phyloP scores from a whole-genome alignment of 176 grass and related monocot genomes.

The Melocanna baccifera region DNA sequence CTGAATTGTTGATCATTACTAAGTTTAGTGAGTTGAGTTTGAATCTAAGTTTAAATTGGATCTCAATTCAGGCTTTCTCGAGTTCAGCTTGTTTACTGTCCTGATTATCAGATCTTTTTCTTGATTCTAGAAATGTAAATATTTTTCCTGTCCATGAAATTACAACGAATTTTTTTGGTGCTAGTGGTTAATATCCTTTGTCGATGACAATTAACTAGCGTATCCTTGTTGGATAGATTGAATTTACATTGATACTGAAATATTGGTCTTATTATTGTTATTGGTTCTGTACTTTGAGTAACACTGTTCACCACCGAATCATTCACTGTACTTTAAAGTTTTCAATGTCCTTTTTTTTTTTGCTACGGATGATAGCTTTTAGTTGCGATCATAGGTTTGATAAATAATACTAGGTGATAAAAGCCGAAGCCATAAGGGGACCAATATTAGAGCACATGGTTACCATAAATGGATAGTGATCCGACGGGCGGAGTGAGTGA shows the following conservation, averaged over 20 bases:
- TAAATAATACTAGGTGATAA: too few relatives aligned
- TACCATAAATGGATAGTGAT: constrained; percentile 14
- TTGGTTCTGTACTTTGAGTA: not conserved
- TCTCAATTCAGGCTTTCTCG: too few relatives aligned
- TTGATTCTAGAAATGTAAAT: not conserved
- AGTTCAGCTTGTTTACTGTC: too few relatives aligned
- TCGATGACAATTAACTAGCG: not conserved
- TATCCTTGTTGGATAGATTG: not conserved
- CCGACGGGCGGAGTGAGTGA: not conserved
- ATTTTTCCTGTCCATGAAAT: not conserved
- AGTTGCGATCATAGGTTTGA: too few relatives aligned
- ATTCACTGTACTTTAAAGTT: not conserved
- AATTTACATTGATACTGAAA: constrained; percentile 3
- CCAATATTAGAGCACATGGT: not conserved
- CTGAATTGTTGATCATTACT: too few relatives aligned
- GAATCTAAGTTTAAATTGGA: too few relatives aligned
- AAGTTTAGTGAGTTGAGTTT: too few relatives aligned
- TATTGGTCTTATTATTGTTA: not conserved
- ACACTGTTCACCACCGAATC: not conserved
- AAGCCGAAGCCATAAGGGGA: too few relatives aligned
- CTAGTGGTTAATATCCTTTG: not conserved
- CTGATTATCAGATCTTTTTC: not conserved
- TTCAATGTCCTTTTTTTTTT: too few relatives aligned
- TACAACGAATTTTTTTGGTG: not conserved
- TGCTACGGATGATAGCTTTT: too few relatives aligned